Base-by-base conservation (phyloP, 768 basidiomycete species). In the Hypholoma sublateritium region DNA sequence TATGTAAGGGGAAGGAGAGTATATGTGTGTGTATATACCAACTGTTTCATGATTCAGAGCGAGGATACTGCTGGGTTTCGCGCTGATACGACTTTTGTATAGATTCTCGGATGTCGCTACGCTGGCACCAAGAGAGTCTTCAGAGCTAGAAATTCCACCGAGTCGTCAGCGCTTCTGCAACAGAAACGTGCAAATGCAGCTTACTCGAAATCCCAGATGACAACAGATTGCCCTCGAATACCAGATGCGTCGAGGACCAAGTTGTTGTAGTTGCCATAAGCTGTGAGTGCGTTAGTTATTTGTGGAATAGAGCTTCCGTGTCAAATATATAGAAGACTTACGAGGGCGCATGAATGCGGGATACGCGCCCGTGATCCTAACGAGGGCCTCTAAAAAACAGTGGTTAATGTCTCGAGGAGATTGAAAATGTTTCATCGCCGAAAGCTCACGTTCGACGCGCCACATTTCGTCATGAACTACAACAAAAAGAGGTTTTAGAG, bases 211-310 rank as follows among this genome's bases (percentile, higher is more conserved):
- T 77, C 75, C 77, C 77, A 78, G 39, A 64, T 64, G 13, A 67
- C 71, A 16, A 76, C 60, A 3, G 60, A 57, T 51, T 74, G 72
- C 1, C 70, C 72, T 9, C 70, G 70, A 12, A 21, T 45, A 8
- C 60, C 65, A 11, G 77, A 68, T 6, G 72, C 74, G 4, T 68
- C 51, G 1, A 62, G 63, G 13, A 79, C 76, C 19, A 68, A 58
- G 46, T 74, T 59, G 55, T 79, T 79, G 67, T 72, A 75, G 47
- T 68, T 67, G 1, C 80, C 80, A 57, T 70, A 81, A 13, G 80
- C 74, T 70, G 61, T 5, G 37, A 34, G 8, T 37, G 14, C 5
- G 3, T 42, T 28, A 11, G 46, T 13, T 1, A 48, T 7, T 2
- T n/a, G 24, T 32, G 1, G 9, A 32, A 32, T 9, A 5, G 9